A percentile compares a stretch with the other conserved stretches of the same genome.
phyloP scores from a whole-genome alignment of 2,329 filamentous ascomycete species.

The Penicillium sp. region DNA sequence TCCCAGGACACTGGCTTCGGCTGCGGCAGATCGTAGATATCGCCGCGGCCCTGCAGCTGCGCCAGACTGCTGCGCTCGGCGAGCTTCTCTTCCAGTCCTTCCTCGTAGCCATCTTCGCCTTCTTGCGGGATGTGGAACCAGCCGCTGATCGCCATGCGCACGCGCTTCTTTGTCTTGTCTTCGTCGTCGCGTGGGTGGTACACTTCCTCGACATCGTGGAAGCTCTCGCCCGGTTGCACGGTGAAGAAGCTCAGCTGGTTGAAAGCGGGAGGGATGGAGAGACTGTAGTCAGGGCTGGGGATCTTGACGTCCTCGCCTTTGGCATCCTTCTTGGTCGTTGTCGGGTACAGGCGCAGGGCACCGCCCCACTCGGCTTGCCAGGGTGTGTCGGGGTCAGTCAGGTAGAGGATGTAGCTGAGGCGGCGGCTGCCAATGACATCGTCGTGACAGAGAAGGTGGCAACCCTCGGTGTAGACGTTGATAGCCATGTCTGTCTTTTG shows the following conservation, averaged over 20 bases:
- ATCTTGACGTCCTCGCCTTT: conserved; percentile 74
- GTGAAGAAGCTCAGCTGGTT: conserved; percentile 98
- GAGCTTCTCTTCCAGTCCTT: conserved; percentile 83
- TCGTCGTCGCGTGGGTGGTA: conserved; percentile 65
- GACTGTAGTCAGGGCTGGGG: conserved; percentile 71
- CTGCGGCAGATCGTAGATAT: conserved; percentile 81
- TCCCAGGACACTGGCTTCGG: conserved; percentile 50
- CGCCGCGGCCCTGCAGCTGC: conserved; percentile 87
- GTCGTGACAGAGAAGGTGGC: conserved; percentile 93
- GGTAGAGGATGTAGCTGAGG: conserved; percentile 94
- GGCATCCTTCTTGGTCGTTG: conserved; percentile 60
- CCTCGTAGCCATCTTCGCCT: conserved; percentile 86
- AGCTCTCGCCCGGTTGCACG: conserved; percentile 96
- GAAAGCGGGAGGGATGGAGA: conserved; percentile 89
- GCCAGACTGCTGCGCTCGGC: conserved; percentile 87
- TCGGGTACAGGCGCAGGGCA: conserved; percentile 82
- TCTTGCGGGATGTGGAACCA: conserved; percentile 98
- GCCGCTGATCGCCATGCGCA: conserved; percentile 96
- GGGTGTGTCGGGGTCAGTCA: conserved; percentile 84
- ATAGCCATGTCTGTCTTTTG: conserved; percentile 99
- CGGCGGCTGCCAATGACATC: conserved; percentile 97
- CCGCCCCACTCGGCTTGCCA: conserved; percentile 95
- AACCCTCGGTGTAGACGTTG: conserved; percentile 96
- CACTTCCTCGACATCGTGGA: conserved; percentile 98
- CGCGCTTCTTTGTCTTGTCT: conserved; percentile 58